These are phyloP conservation scores for Daldinia concentrica DNA, from an alignment of 495 filamentous ascomycete genomes.

Conservation along the genomic window DNA sequence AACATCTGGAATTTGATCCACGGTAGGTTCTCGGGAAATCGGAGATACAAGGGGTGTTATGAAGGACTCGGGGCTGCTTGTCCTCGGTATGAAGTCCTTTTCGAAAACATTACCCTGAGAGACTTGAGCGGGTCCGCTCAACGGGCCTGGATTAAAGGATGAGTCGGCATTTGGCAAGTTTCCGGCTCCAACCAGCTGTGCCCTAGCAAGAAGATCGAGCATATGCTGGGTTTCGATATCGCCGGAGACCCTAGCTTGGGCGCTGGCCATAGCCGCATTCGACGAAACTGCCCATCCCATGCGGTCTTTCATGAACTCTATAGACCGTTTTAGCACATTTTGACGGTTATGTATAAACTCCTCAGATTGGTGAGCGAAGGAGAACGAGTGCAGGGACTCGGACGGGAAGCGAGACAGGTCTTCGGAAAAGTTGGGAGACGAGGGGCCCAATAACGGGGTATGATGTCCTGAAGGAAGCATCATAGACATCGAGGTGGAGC, in stretches of 20 bases:
- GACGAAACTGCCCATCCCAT: constrained; percentile 76
- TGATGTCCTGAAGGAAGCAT: constrained; percentile 54
- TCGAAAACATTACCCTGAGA: constrained; percentile 81
- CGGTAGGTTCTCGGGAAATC: constrained; percentile 24
- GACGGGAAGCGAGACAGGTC: constrained; percentile 92
- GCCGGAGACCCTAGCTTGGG: constrained; percentile 81
- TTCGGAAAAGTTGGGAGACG: constrained; percentile 81
- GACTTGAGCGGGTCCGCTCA: constrained; percentile 78
- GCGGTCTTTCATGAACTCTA: constrained; percentile 97
- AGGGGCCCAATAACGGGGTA: constrained; percentile 63
- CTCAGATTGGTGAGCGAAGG: constrained; percentile 95
- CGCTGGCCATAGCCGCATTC: constrained; percentile 71
- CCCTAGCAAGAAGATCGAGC: constrained; percentile 84
- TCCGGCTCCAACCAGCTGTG: constrained; percentile 73
- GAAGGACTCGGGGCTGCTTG: constrained; percentile 62
- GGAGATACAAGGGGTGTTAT: constrained; percentile 52
- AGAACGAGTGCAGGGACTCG: constrained; percentile 98
- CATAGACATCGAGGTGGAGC: constrained; percentile 69
- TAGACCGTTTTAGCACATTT: constrained; percentile 89
- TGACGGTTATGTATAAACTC: constrained; percentile 90
- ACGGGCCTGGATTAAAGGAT: constrained; percentile 62
- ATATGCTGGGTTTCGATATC: constrained; percentile 89
- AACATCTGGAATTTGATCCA: constrained; percentile 9
- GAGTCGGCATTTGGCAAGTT: constrained; percentile 56
- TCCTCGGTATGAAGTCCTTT: constrained; percentile 69